Evolutionary conservation across 108 stramenopile species (phyloP).

Genomic region (Discostella pseudostelligera): DNA sequence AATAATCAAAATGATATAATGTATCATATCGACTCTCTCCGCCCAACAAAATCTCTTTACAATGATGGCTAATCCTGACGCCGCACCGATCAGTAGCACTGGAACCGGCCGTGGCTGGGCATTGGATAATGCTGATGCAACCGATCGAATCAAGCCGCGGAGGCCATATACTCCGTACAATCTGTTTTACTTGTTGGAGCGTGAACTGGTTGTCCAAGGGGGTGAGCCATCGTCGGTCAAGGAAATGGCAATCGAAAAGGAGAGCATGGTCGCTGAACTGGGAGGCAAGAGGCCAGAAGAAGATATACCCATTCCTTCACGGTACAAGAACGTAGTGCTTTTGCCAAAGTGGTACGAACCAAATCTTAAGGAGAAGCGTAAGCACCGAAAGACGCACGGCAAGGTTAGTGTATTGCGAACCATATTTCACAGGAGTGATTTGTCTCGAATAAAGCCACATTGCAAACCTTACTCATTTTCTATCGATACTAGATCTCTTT

Average conservation of each 20-base stretch:
- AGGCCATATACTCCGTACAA: conserved; percentile 45
- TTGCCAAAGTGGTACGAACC: conserved; percentile 41
- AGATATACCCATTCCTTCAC: conserved; percentile 22
- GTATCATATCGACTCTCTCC: not conserved
- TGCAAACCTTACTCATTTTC: not conserved
- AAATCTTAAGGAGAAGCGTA: conserved; percentile 39
- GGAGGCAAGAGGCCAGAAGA: conserved; percentile 21
- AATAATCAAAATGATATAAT: too few species aligned
- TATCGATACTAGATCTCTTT: conserved; percentile 24
- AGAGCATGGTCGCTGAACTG: not conserved
- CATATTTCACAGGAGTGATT: not conserved
- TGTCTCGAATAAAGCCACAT: not conserved
- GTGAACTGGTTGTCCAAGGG: conserved; percentile 37
- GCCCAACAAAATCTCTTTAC: not conserved
- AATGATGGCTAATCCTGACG: conserved; percentile 2
- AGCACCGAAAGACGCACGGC: conserved; percentile 44
- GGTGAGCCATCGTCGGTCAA: conserved; percentile 3
- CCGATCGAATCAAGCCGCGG: conserved; percentile 23
- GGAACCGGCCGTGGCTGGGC: conserved; percentile 16
- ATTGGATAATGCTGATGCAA: conserved; percentile 23
- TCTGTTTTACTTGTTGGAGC: conserved; percentile 44
- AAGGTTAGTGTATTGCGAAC: conserved; percentile 11
- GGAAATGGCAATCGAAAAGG: not conserved
- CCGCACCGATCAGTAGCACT: not conserved
- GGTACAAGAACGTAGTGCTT: conserved; percentile 33